Percentiles rank a stretch among this genome's conserved stretches.
These are phyloP conservation scores for Capsicum pubescens DNA, from an alignment of 257 asterid genomes.

Conservation along the genomic window DNA sequence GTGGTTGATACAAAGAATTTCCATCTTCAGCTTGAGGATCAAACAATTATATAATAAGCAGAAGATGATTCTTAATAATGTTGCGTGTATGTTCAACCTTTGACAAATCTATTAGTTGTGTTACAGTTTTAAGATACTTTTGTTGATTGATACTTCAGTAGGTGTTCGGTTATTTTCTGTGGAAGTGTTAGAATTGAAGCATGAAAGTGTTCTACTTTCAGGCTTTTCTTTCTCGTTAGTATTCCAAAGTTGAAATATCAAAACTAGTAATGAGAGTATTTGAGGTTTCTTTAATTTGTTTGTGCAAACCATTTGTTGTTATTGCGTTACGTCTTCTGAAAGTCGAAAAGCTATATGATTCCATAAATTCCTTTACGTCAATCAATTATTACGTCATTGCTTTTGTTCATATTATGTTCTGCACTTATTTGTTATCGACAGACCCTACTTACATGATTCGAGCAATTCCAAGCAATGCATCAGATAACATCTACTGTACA, in stretches of 20 bases:
- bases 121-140: not conserved
- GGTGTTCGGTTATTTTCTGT: not conserved
- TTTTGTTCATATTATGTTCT: not conserved
- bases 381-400: not conserved
- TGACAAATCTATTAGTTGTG: not conserved
- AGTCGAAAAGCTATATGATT: not conserved
- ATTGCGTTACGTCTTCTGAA: not conserved
- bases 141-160: not conserved
- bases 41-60: not conserved
- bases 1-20: not conserved
- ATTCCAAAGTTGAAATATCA: not conserved
- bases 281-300: slow-evolving; percentile 9
- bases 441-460: slow-evolving; percentile 99
- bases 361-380: not conserved
- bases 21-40: not conserved
- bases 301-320: slow-evolving; percentile 1
- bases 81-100: not conserved
- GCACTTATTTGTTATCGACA: slow-evolving; percentile 43
- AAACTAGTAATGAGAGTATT: not conserved
- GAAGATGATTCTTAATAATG: not conserved
- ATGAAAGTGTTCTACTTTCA: not conserved
- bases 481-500: slow-evolving; percentile 94
- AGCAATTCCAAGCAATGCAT: slow-evolving; percentile 95
- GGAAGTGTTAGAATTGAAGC: slow-evolving; percentile 19
- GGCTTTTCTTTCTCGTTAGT: not conserved